Evolutionary conservation across 805 yeast species (phyloP).

Genomic region (Pichia cabralensis): DNA sequence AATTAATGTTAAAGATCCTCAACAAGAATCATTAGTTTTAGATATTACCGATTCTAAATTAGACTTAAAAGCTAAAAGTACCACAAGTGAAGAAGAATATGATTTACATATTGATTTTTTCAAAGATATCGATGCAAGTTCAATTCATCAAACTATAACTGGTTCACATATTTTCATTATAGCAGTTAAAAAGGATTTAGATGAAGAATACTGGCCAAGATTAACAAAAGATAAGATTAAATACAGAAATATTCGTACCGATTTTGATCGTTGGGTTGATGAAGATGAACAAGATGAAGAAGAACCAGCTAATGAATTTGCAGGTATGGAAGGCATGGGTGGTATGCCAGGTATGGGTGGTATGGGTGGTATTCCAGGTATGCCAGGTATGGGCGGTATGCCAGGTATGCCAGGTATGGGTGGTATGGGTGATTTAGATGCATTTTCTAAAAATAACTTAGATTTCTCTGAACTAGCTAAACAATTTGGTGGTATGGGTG

Average conservation of each 20-base stretch:
- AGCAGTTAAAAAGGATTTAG: constrained; percentile 56
- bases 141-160: constrained; percentile 46
- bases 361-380: constrained; percentile 5
- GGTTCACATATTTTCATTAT: constrained; percentile 58
- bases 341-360: constrained; percentile 5
- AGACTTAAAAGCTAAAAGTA: constrained; percentile 38
- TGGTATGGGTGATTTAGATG: constrained; percentile 12
- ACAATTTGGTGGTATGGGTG: constrained; percentile 40
- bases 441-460: constrained; percentile 17
- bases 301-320: constrained; percentile 30
- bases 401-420: not conserved
- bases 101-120: constrained; percentile 64
- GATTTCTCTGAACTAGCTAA: constrained; percentile 22
- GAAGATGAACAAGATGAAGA: constrained; percentile 92
- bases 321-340: constrained; percentile 10
- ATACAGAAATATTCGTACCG: constrained; percentile 78
- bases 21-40: constrained; percentile 27
- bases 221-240: constrained; percentile 79
- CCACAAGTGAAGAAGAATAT: constrained; percentile 40
- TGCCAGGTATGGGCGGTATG: constrained; percentile 1
- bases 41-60: constrained; percentile 47
- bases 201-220: constrained; percentile 90
- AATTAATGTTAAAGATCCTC: constrained; percentile 62
- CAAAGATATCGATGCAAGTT: constrained; percentile 60
- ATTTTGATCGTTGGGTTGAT: constrained; percentile 96